A percentile compares a stretch with the other conserved stretches of the same genome.
Evolutionary conservation across 129 eudicot genomes (phyloP).

Genomic region (Saposhnikovia divaricata): DNA sequence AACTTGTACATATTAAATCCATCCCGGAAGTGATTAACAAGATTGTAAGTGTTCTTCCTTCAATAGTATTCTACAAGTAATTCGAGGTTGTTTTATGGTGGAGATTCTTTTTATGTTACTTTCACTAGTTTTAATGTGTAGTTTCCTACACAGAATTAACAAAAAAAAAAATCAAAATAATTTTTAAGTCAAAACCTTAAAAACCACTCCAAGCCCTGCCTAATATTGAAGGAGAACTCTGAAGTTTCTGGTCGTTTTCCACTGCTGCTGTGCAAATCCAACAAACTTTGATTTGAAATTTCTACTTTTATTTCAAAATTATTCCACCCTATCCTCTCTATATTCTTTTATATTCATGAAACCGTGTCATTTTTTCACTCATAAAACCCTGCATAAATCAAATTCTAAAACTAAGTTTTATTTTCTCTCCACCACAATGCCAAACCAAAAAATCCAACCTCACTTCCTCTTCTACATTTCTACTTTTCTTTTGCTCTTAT

Average conservation of each 20-base stretch:
- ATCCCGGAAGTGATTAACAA: too few species aligned
- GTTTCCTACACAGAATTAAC: too few species aligned
- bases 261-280: background rate
- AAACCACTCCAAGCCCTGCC: background rate
- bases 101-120: too few species aligned
- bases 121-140: too few species aligned
- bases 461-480: slow-evolving; percentile 6
- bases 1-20: too few species aligned
- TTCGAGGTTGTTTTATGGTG: background rate
- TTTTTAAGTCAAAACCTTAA: too few species aligned
- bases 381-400: background rate
- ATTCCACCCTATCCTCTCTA: background rate
- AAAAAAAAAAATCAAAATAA: too few species aligned
- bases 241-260: background rate
- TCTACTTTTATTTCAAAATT: background rate
- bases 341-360: slow-evolving; percentile 16
- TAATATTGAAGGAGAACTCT: background rate
- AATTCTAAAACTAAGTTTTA: slow-evolving; percentile 9
- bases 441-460: slow-evolving; percentile 10
- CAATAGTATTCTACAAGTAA: too few species aligned
- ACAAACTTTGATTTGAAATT: background rate
- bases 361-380: slow-evolving; percentile 26
- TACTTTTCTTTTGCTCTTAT: slow-evolving; percentile 2
- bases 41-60: too few species aligned
- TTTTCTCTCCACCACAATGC: slow-evolving; percentile 21